Percentiles rank a stretch among this genome's conserved stretches.
phyloP scores from a whole-genome alignment of 306 rosid species.

The Senna siamea region DNA sequence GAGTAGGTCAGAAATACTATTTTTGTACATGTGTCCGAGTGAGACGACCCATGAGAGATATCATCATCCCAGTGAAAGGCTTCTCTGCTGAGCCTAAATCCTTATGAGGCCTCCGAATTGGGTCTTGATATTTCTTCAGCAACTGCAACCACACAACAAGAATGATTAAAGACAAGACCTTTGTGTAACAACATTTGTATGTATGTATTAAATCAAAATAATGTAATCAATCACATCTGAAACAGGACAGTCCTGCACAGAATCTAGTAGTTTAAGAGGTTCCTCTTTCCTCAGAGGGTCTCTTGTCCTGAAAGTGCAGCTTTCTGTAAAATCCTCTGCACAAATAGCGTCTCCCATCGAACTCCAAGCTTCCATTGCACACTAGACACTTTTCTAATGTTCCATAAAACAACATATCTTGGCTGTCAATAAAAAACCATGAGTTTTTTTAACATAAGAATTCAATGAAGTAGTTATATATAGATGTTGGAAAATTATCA shows the following conservation, averaged over 20 bases:
- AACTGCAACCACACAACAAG: conserved; percentile 43
- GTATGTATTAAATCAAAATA: background rate
- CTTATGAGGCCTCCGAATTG: conserved; percentile 50
- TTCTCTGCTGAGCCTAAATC: conserved; percentile 56
- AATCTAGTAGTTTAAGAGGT: conserved; percentile 60
- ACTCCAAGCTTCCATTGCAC: conserved; percentile 76
- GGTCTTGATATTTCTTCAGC: conserved; percentile 70
- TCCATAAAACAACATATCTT: conserved; percentile 77
- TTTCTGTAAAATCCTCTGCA: conserved; percentile 75
- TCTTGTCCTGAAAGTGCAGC: conserved; percentile 67
- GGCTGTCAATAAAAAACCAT: too few species aligned
- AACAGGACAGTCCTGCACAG: conserved; percentile 57
- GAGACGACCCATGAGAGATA: conserved; percentile 86
- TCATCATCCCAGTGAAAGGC: conserved; percentile 74
- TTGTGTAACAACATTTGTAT: conserved; percentile 25
- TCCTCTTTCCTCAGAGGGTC: conserved; percentile 77
- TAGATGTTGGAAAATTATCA: too few species aligned
- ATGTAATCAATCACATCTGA: conserved; percentile 52
- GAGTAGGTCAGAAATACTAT: background rate
- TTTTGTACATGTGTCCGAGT: conserved; percentile 60
- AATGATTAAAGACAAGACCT: background rate
- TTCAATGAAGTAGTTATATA: too few species aligned
- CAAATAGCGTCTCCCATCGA: conserved; percentile 57
- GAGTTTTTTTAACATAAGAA: background rate
- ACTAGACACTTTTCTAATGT: conserved; percentile 66